Conservation (phyloP, 2,329 filamentous ascomycete genomes). For the Alternaria dauci region DNA sequence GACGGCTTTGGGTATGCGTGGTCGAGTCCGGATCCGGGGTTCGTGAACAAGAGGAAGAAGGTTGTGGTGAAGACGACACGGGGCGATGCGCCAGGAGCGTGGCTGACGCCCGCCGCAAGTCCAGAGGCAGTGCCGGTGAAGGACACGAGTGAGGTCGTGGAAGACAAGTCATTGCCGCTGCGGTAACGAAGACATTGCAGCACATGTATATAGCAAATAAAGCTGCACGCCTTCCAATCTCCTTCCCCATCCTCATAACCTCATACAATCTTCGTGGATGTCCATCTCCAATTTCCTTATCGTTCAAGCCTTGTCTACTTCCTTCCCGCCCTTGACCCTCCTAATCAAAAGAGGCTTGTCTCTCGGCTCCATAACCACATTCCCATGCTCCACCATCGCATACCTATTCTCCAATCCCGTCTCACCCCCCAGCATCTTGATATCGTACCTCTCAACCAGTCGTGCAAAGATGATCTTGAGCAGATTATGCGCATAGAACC, state of each 20-base stretch:
- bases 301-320: no score
- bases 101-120: constrained; percentile 51
- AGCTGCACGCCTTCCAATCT: not conserved
- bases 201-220: not conserved
- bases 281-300: no score
- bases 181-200: not conserved
- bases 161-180: constrained; percentile 39
- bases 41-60: constrained; percentile 47
- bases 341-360: no score
- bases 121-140: constrained; percentile 39
- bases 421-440: no score
- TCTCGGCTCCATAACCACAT: no score
- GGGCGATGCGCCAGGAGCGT: constrained; percentile 38
- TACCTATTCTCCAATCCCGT: no score
- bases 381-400: no score
- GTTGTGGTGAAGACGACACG: constrained; percentile 17
- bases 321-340: no score
- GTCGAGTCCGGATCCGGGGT: constrained; percentile 62
- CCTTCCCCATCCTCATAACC: not conserved
- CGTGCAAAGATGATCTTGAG: no score
- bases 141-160: constrained; percentile 24
- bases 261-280: no score
- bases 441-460: no score
- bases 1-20: constrained; percentile 71
- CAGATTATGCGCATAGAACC: no score